These are phyloP conservation scores for Saccharomycodes ludwigii DNA, from an alignment of 805 yeast species.

Conservation along the genomic window DNA sequence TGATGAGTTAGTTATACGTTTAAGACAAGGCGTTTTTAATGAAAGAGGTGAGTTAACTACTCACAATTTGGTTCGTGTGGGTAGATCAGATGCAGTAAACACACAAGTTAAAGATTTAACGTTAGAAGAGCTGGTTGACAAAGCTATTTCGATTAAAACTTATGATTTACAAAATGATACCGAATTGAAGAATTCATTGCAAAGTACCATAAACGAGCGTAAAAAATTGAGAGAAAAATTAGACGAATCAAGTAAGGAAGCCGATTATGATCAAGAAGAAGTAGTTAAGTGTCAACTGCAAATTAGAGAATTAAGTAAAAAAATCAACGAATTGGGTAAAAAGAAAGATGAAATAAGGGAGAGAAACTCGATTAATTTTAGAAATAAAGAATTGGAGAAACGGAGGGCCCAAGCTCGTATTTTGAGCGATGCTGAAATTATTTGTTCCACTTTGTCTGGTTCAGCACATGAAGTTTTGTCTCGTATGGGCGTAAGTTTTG, in stretches of 20 bases:
- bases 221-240: slow-evolving; percentile 36
- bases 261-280: slow-evolving; percentile 20
- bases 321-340: slow-evolving; percentile 58
- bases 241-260: slow-evolving; percentile 11
- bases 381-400: slow-evolving; percentile 70
- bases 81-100: slow-evolving; percentile 81
- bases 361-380: slow-evolving; percentile 46
- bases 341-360: slow-evolving; percentile 74
- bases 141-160: slow-evolving; percentile 32
- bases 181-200: slow-evolving; percentile 34
- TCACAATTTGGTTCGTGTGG: slow-evolving; percentile 75
- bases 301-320: slow-evolving; percentile 43
- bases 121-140: slow-evolving; percentile 74
- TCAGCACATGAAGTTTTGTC: slow-evolving; percentile 84
- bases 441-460: slow-evolving; percentile 88
- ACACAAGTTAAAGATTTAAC: slow-evolving; percentile 72
- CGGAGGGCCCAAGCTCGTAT: slow-evolving; percentile 64
- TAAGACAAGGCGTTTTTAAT: slow-evolving; percentile 56
- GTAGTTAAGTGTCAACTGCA: slow-evolving; percentile 35
- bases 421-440: slow-evolving; percentile 63
- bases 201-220: slow-evolving; percentile 45
- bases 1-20: slow-evolving; percentile 80
- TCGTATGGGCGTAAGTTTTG: slow-evolving; percentile 58
- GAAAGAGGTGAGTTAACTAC: slow-evolving; percentile 38
- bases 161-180: slow-evolving; percentile 27